Evolutionary conservation across 345 rosid genomes (phyloP), one percentile per base, ranked within the genome.

Genomic region (Lagerstroemia speciosa): DNA sequence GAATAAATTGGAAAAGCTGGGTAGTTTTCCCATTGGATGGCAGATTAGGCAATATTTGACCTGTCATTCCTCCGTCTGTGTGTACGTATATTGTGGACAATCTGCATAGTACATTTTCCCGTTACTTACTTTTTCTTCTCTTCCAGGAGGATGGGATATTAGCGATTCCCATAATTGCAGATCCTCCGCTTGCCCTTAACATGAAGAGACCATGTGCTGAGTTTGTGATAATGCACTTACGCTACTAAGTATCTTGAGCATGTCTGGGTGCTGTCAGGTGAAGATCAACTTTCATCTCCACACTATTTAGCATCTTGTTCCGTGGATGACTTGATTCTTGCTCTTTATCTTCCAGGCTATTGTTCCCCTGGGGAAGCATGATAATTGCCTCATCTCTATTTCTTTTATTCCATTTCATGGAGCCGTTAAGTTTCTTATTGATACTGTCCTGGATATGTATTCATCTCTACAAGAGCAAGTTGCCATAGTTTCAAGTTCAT

Each of bases 201-300:
- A 64, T 84, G 69, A 89, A 82, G 84, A 69, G 71, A 37, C 52
- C 53, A 73, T 67, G 76, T 75, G 73, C 78, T 58, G 97, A 86
- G 83, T 85, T 79, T 79, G 80, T 65, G 83, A 86, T 72, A 77
- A 91, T 72, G 83, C 84, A 40, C 82, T 73, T 57, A 76, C 84
- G 27, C 79, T 87, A 71, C 78, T 86, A 40, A 82, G 92, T 80
- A 82, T 93, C 64, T 86, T 96, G 31, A 93, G 94, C 85, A 78
- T 91, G 91, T 91, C 98, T 58, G 97, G 97, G 5, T 88, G 97
- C 75, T 91, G 98, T 78, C 94, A 93, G 92, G 98, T 89, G 76
- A 71, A 68, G 34, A 65, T 69, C 38, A 40, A 37, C 29, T 30
- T 45, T 7, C 24, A 20, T 45, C 31, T 63, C 26, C n/a, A n/a